phyloP scores from a whole-genome alignment of 169 alveolate species.

The Plasmodium coatneyi region DNA sequence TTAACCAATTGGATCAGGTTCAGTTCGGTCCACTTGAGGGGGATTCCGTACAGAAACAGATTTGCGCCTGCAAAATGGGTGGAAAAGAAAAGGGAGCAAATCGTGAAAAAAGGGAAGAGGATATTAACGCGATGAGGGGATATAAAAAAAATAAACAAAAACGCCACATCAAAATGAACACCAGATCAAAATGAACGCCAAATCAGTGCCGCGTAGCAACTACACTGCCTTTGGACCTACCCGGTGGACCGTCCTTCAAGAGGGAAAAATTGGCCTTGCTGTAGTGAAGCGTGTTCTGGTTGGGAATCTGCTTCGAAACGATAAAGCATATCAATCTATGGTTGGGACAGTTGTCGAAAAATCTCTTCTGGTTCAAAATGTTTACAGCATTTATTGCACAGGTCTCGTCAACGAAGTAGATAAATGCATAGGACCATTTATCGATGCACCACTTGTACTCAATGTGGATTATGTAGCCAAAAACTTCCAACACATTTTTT shows the following conservation, averaged over 20 bases:
- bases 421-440: slow-evolving; percentile 83
- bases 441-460: slow-evolving; percentile 79
- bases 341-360: slow-evolving; percentile 80
- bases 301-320: slow-evolving; percentile 79
- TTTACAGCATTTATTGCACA: slow-evolving; percentile 81
- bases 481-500: slow-evolving; percentile 75
- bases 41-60: slow-evolving; percentile 81
- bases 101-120: neutral
- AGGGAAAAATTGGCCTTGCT: slow-evolving; percentile 81
- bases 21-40: slow-evolving; percentile 83
- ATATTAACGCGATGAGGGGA: neutral
- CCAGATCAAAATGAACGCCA: neutral
- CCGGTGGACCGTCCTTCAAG: slow-evolving; percentile 87
- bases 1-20: slow-evolving; percentile 80
- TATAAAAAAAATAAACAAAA: neutral
- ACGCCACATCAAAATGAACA: neutral
- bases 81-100: neutral
- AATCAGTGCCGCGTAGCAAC: neutral
- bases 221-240: neutral
- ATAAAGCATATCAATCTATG: slow-evolving; percentile 80
- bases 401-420: slow-evolving; percentile 77
- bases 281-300: slow-evolving; percentile 71
- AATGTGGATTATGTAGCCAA: slow-evolving; percentile 74
- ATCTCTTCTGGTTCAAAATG: slow-evolving; percentile 74
- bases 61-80: slow-evolving; percentile 77